Percentiles rank a stretch among this genome's conserved stretches.
phyloP scores from a whole-genome alignment of 495 filamentous ascomycete genomes.

The Penicillium silybi region DNA sequence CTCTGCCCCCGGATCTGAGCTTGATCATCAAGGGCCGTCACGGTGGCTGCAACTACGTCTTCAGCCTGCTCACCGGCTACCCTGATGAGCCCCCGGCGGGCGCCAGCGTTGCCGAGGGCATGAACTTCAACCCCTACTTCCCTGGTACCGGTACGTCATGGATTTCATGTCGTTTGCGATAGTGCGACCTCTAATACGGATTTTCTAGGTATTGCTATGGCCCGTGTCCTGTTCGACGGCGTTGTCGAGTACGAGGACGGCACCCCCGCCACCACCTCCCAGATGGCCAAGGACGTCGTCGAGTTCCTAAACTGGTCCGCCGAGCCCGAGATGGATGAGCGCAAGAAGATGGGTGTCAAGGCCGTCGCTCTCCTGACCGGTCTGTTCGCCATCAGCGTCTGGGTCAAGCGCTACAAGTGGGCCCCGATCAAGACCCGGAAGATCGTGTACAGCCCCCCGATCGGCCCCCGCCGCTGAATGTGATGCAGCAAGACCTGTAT shows the following conservation, averaged over 20 bases:
- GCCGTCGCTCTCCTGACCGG: conserved; percentile 71
- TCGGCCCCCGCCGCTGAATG: conserved; percentile 42
- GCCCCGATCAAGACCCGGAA: conserved; percentile 90
- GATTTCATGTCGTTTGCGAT: not conserved
- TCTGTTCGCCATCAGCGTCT: conserved; percentile 82
- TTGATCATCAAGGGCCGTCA: conserved; percentile 97
- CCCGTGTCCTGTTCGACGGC: conserved; percentile 94
- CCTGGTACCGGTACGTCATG: conserved; percentile 73
- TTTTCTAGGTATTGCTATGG: conserved; percentile 86
- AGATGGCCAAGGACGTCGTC: conserved; percentile 99
- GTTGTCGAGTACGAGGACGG: conserved; percentile 98
- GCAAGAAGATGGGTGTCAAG: conserved; percentile 99
- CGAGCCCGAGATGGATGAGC: conserved; percentile 97
- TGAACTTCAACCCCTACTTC: conserved; percentile 99
- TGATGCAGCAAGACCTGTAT: conserved; percentile 27
- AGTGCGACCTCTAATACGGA: conserved; percentile 9
- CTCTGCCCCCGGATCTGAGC: conserved; percentile 93
- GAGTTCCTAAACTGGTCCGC: conserved; percentile 99
- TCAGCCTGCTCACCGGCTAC: conserved; percentile 95
- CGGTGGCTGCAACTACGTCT: conserved; percentile 98
- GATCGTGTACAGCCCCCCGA: conserved; percentile 78
- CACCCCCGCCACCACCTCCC: conserved; percentile 87
- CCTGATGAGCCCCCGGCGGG: conserved; percentile 94
- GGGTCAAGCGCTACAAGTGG: conserved; percentile 99
- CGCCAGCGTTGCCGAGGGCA: conserved; percentile 70